Evolutionary conservation across 2,329 filamentous ascomycete genomes (phyloP).

Genomic region (Epichloe amarillans): DNA sequence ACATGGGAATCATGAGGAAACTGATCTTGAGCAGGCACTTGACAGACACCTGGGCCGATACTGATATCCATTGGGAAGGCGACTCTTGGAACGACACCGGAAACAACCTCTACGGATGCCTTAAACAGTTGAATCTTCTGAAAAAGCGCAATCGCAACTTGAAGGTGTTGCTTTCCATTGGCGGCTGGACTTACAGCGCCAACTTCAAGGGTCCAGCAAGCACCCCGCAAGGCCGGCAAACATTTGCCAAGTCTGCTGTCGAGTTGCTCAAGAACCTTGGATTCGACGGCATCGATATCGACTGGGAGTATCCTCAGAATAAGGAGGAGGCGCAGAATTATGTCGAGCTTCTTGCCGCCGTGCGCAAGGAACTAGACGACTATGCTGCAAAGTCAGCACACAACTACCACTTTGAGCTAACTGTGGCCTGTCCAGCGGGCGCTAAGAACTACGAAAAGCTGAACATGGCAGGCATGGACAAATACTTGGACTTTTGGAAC

Average conservation of each 20-base stretch:
- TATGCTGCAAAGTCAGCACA: constrained; percentile 33
- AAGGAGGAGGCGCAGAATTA: constrained; percentile 41
- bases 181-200: constrained; percentile 82
- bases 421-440: constrained; percentile 51
- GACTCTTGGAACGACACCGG: constrained; percentile 59
- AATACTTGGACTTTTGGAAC: constrained; percentile 60
- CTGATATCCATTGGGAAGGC: constrained; percentile 60
- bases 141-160: constrained; percentile 72
- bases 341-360: constrained; percentile 43
- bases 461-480: constrained; percentile 51
- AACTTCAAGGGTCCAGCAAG: constrained; percentile 71
- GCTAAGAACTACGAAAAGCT: constrained; percentile 48
- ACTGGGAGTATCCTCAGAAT: constrained; percentile 54
- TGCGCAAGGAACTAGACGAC: constrained; percentile 43
- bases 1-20: not conserved
- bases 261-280: constrained; percentile 67
- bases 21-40: constrained; percentile 25
- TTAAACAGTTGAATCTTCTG: constrained; percentile 77
- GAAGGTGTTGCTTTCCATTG: constrained; percentile 75
- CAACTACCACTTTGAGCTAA: constrained; percentile 47
- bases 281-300: constrained; percentile 58
- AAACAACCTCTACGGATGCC: constrained; percentile 73
- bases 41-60: constrained; percentile 51
- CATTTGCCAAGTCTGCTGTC: constrained; percentile 63
- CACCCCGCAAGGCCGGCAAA: constrained; percentile 52